phyloP scores from a whole-genome alignment of 192 early-diverging fungal genomes.

The Pilobolus umbonatus region DNA sequence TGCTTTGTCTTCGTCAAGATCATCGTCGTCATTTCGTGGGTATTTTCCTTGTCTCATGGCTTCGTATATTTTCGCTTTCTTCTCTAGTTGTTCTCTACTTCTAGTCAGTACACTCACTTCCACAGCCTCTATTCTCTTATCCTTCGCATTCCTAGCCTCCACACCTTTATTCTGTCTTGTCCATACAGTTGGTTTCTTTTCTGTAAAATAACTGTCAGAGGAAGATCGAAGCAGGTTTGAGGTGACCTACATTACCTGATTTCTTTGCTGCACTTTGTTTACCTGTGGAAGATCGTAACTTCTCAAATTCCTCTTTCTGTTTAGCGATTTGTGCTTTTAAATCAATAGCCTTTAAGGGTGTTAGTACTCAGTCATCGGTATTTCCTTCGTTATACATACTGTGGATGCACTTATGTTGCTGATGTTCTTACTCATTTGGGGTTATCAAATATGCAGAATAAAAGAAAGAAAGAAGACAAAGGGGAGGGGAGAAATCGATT shows the following conservation, averaged over 20 bases:
- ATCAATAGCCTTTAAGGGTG: conserved; percentile 12
- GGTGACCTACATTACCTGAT: conserved; percentile 3
- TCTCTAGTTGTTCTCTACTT: conserved; percentile 47
- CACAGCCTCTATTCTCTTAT: conserved; percentile 19
- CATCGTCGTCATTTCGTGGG: conserved; percentile 20
- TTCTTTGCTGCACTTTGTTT: conserved; percentile 12
- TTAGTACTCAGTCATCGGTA: too few relatives aligned
- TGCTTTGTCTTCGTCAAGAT: conserved; percentile 33
- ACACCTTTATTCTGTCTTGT: conserved; percentile 48
- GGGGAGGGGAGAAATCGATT: too few relatives aligned
- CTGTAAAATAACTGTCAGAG: not conserved
- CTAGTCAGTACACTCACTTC: conserved; percentile 25
- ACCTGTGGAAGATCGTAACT: not conserved
- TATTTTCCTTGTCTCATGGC: conserved; percentile 7
- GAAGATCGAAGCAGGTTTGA: not conserved
- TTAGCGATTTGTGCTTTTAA: conserved; percentile 18
- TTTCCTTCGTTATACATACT: too few relatives aligned
- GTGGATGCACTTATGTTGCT: too few relatives aligned
- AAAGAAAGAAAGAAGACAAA: too few relatives aligned
- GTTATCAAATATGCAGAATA: too few relatives aligned
- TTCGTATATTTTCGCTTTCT: conserved; percentile 64
- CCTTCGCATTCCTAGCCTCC: conserved; percentile 29
- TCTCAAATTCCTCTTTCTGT: conserved; percentile 14
- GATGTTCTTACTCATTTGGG: too few relatives aligned
- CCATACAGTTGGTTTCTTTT: conserved; percentile 46